These are phyloP conservation scores for Paxillus involutus DNA, from an alignment of 768 basidiomycete genomes.

Conservation along the genomic window DNA sequence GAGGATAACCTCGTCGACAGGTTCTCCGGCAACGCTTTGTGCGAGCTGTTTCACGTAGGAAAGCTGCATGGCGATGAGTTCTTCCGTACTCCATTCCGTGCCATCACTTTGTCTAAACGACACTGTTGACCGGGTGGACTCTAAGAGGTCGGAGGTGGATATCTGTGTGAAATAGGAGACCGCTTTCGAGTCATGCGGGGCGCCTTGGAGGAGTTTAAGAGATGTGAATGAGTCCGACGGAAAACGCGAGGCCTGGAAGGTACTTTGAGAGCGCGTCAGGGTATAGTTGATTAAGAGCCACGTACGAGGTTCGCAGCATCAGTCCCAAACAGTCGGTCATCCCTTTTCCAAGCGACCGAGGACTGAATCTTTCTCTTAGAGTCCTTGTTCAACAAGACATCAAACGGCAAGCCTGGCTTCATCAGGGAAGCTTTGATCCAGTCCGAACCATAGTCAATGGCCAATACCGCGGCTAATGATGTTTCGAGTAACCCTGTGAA, in stretches of 20 bases:
- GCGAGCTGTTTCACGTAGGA: constrained; percentile 89
- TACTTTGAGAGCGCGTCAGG: background rate
- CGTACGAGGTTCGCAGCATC: constrained; percentile 89
- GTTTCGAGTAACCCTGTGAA: constrained; percentile 26
- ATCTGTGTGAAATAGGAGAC: constrained; percentile 60
- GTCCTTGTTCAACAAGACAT: constrained; percentile 94
- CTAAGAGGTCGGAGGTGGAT: constrained; percentile 49
- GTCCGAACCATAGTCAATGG: constrained; percentile 98
- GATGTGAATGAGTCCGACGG: constrained; percentile 85
- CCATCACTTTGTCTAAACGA: constrained; percentile 60
- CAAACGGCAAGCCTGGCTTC: constrained; percentile 93
- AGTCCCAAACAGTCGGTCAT: constrained; percentile 84
- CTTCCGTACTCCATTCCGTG: constrained; percentile 79
- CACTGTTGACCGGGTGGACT: constrained; percentile 61
- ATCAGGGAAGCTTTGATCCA: constrained; percentile 96
- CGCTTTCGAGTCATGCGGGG: constrained; percentile 56
- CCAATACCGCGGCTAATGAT: constrained; percentile 76
- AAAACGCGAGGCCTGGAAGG: constrained; percentile 80
- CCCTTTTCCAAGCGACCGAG: constrained; percentile 88
- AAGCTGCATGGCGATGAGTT: constrained; percentile 93
- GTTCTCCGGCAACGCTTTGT: constrained; percentile 71
- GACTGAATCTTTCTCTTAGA: constrained; percentile 95
- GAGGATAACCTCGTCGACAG: constrained; percentile 80
- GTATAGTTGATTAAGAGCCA: constrained; percentile 12
- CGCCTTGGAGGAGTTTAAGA: constrained; percentile 81